phyloP scores from a whole-genome alignment of 1,284 basidiomycete genomes.

The Prillingera fragicola region DNA sequence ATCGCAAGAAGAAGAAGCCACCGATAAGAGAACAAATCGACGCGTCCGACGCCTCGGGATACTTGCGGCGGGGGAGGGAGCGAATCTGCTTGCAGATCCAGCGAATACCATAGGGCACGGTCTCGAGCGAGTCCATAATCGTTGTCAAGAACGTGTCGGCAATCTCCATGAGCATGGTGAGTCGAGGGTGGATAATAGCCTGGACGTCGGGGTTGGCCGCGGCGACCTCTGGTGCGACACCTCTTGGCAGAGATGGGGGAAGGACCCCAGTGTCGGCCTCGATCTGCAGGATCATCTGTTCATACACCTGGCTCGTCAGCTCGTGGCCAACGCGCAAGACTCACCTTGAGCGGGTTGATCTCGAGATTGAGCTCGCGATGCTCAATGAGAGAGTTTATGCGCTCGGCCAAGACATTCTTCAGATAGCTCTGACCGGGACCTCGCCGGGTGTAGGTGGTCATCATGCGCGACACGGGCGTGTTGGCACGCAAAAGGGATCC shows the following conservation, averaged over 20 bases:
- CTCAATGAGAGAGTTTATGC: constrained; percentile 96
- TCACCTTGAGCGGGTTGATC: constrained; percentile 94
- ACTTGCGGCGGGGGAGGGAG: constrained; percentile 93
- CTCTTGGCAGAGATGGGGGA: constrained; percentile 81
- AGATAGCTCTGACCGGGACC: constrained; percentile 97
- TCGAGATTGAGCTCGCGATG: constrained; percentile 98
- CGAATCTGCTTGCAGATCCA: constrained; percentile 99
- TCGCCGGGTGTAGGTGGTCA: constrained; percentile 98
- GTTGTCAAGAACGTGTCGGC: constrained; percentile 94
- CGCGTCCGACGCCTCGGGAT: constrained; percentile 94
- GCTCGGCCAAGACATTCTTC: constrained; percentile 90
- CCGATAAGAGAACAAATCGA: constrained; percentile 98
- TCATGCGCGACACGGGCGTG: constrained; percentile 98
- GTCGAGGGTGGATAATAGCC: constrained; percentile 88
- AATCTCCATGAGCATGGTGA: constrained; percentile 98
- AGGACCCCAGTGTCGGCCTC: constrained; percentile 90
- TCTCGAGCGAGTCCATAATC: constrained; percentile 97
- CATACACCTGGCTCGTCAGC: constrained; percentile 64
- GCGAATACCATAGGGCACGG: constrained; percentile 95
- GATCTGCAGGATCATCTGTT: constrained; percentile 97
- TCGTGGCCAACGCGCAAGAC: constrained; percentile 11
- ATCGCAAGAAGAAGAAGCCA: constrained; percentile 98
- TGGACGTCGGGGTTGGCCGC: constrained; percentile 90
- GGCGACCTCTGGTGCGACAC: constrained; percentile 88
- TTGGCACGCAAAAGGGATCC: constrained; percentile 94